phyloP scores from a whole-genome alignment of 345 rosid genomes.

The Combretum micranthum region DNA sequence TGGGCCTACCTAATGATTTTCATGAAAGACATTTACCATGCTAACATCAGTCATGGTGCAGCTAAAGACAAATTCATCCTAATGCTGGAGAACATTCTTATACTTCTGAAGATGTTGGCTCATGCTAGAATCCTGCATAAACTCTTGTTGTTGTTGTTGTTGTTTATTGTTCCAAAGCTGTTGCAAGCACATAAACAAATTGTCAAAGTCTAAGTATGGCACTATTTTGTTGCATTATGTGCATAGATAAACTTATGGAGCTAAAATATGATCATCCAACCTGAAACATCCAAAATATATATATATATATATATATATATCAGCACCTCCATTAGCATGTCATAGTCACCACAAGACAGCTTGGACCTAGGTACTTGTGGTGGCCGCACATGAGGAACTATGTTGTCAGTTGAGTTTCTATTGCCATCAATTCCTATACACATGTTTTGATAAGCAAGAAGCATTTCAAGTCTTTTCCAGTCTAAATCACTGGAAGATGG shows the following conservation, averaged over 20 bases:
- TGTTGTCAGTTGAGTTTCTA: constrained; percentile 26
- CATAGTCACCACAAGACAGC: constrained; percentile 35
- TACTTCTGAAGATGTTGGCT: constrained; percentile 43
- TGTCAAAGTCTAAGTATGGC: constrained; percentile 9
- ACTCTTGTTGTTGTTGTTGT: constrained; percentile 33
- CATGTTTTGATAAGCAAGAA: constrained; percentile 33
- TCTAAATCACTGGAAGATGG: constrained; percentile 45
- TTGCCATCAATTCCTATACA: constrained; percentile 34
- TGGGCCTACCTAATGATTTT: constrained; percentile 38
- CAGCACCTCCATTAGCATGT: constrained; percentile 36
- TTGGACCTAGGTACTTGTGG: constrained; percentile 25
- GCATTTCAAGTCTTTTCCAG: constrained; percentile 38
- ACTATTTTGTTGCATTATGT: neutral
- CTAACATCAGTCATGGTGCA: constrained; percentile 32
- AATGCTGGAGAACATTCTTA: constrained; percentile 30
- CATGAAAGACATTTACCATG: constrained; percentile 35
- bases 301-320: constrained; percentile 10
- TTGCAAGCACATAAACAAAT: constrained; percentile 25
- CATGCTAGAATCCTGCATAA: constrained; percentile 31
- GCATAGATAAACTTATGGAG: neutral
- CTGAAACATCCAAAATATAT: constrained; percentile 1
- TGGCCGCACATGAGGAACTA: constrained; percentile 33
- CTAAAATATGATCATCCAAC: neutral
- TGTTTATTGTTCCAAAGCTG: constrained; percentile 30
- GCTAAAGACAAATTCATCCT: constrained; percentile 35